Conservation (phyloP, 139 green algal species). For the Haematococcus lacustris region DNA sequence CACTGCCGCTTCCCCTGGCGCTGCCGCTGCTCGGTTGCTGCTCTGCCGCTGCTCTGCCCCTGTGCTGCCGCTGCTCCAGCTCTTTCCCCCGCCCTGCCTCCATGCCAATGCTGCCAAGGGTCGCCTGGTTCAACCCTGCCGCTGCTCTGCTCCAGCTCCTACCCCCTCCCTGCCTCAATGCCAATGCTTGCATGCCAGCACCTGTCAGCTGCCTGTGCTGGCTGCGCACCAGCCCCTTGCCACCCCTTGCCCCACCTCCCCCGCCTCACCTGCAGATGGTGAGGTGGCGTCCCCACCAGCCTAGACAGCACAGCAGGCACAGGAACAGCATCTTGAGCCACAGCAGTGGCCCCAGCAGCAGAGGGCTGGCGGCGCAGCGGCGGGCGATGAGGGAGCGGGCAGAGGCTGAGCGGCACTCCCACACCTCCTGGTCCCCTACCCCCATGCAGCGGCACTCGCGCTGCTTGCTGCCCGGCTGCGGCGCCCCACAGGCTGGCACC, state of each 20-base stretch:
- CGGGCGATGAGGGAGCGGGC: constrained; percentile 52
- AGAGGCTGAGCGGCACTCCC: constrained; percentile 61
- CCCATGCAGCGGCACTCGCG: too few species aligned
- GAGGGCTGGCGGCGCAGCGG: constrained; percentile 34
- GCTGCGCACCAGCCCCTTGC: background rate
- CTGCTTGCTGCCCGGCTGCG: too few species aligned
- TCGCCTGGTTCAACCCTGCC: too few species aligned
- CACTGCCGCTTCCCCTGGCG: too few species aligned
- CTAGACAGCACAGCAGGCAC: constrained; percentile 56
- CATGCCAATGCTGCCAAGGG: too few species aligned
- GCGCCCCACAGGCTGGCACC: too few species aligned
- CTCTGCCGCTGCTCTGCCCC: too few species aligned
- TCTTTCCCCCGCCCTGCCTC: too few species aligned
- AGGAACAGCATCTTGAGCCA: constrained; percentile 42
- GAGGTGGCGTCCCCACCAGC: constrained; percentile 38
- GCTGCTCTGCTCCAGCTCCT: too few species aligned
- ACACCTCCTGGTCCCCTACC: constrained; percentile 46
- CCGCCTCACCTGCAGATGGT: constrained; percentile 28
- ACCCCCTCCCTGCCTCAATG: background rate
- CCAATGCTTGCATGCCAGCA: background rate
- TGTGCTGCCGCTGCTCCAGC: too few species aligned
- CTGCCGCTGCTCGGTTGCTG: too few species aligned
- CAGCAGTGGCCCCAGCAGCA: constrained; percentile 22
- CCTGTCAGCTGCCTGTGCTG: background rate
- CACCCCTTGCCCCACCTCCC: background rate